Evolutionary conservation across 257 asterid genomes (phyloP).

Genomic region (Nemophila menziesii): DNA sequence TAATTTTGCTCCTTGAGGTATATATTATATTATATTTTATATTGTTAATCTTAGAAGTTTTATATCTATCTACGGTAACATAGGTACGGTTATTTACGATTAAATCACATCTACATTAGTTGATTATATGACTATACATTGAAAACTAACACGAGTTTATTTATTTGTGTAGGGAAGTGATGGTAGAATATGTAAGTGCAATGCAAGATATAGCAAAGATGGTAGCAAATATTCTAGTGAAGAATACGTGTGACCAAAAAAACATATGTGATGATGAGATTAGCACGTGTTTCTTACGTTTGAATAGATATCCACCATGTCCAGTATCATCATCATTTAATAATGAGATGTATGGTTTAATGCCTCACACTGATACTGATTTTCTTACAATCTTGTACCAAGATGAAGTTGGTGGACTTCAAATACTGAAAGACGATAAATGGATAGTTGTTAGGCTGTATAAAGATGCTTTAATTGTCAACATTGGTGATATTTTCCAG

Average conservation of each 20-base stretch:
- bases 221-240: slow-evolving; percentile 33
- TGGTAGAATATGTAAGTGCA: slow-evolving; percentile 46
- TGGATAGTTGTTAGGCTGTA: slow-evolving; percentile 60
- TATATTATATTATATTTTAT: too few relatives aligned
- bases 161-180: slow-evolving; percentile 53
- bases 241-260: slow-evolving; percentile 21
- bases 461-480: slow-evolving; percentile 55
- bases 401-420: slow-evolving; percentile 76
- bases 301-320: slow-evolving; percentile 51
- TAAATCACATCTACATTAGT: too few relatives aligned
- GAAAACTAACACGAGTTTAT: too few relatives aligned
- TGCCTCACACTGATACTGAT: slow-evolving; percentile 75
- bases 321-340: slow-evolving; percentile 20
- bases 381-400: slow-evolving; percentile 61
- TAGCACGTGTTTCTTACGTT: slow-evolving; percentile 47
- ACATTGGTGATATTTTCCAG: slow-evolving; percentile 81
- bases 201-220: slow-evolving; percentile 49
- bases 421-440: slow-evolving; percentile 49
- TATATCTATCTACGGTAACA: too few relatives aligned
- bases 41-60: too few relatives aligned
- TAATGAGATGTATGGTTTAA: slow-evolving; percentile 34
- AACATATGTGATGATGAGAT: slow-evolving; percentile 38
- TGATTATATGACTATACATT: too few relatives aligned
- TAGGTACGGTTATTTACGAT: too few relatives aligned
- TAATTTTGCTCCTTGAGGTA: slow-evolving; percentile 51